Evolutionary conservation across 176 grass and related monocot species (phyloP), one percentile per base, ranked within the genome.

Genomic region (Tuctoria greenei): DNA sequence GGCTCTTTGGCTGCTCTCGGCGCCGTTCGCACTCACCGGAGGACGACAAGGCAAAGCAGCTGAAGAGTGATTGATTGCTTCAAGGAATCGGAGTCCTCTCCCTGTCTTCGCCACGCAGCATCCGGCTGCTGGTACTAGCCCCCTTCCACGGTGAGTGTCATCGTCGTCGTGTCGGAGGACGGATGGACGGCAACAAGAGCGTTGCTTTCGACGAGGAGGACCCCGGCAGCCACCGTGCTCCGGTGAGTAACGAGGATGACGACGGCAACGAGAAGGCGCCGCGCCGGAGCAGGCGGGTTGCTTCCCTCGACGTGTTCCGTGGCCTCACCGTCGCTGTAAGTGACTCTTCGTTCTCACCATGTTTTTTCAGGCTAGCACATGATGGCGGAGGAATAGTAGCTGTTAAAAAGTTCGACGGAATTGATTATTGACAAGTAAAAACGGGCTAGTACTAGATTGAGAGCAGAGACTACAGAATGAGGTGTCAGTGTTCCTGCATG

Each of bases 241-340:
- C 67, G 1, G 64, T 11, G 16, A 2, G 37, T 4, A 67, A 61
- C 18, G 78, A 41, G 5, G 69, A 17, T 10, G 77, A 45, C 9
- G 65, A 37, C 8, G 61, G 9, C 34, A 27, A 66, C 18, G 64
- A 39, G 23, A 82, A 84, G 78, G 88, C 83, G 64, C 69, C 74
- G 39, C 84, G 44, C 14, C 74, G 44, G 18, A 54, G 60, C 65
- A 84, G 45, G 59, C 88, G 95, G 42, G 81, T 92, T 2, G 84
- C 91, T 1, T 86, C 95, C 35, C 86, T 98, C 75, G 95, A 98
- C 84, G 76, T 98, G 49, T 98, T 98, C 83, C 91, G 95, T 23
- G 91, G 95, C 79, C 88, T 93, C 79, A 86, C 95, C 23, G 91
- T 97, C 71, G 94, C 94, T 24, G 94, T 93, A 69, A 67, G 46